Evolutionary conservation across 257 asterid species (phyloP), one percentile per base, ranked within the genome.

Genomic region (Przewalskia tangutica): DNA sequence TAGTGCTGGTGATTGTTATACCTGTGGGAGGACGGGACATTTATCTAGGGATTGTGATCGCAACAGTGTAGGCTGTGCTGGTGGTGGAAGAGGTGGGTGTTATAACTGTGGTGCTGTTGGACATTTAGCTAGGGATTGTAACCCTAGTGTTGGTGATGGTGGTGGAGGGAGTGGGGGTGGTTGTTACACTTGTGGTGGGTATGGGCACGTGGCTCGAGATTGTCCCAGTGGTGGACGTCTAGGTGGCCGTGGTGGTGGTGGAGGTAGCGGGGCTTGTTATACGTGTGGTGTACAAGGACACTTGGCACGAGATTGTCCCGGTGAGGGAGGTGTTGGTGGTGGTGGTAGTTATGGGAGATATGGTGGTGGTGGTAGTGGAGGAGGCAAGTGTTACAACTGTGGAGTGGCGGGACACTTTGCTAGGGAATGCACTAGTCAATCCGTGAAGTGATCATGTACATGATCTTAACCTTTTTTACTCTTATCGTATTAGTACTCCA

Each of bases 401-500:
- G 97, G 98, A 42, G 93, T 86, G 83, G 11, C 89, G 8, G 97
- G 98, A 8, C 98, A 94, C 82, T 86, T 92, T 60, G 95, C 94
- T 23, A 90, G 97, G 87, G 97, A 94, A 18, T 94, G 97, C 92
- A 73, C 85, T 34, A 79, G 38, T 83, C 78, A 60, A n/a, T 60
- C 82, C 1, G 77, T 60, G 82, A 82, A 48, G 40, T 79, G 68
- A 79, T 34, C 18, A 34, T 42, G 70, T 73, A 48, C 44, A 73
- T 73, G 83, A 23, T 55, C 76, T 32, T 38, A 10, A 60, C 5
- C 53, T 16, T 10, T 56, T 50, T 12, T 53, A 11, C n/a, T 50
- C 50, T 64, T 0, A 27, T 51, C 60, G 54, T 81, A 18, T 48
- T 71, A 46, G 18, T 46, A 46, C 38, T 32, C 36, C 80, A 8